phyloP scores from a whole-genome alignment of 257 asterid genomes.

The Solanum dulcamara region DNA sequence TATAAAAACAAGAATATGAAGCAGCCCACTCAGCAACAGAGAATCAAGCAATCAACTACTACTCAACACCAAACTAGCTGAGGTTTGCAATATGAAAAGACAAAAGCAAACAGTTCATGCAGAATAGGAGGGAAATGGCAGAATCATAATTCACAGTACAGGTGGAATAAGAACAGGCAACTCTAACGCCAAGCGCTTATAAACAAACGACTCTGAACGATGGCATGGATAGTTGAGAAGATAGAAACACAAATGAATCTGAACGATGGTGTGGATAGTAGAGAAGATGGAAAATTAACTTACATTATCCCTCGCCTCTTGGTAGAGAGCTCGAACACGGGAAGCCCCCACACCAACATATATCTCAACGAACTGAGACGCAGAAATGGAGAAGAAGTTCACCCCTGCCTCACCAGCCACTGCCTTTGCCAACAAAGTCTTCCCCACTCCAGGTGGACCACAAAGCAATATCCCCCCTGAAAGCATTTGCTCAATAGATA shows the following conservation, averaged over 20 bases:
- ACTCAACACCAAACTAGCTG: neutral
- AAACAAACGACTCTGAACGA: neutral
- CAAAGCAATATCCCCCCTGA: slow-evolving; percentile 97
- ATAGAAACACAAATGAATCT: neutral
- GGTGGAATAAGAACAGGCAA: neutral
- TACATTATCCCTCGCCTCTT: slow-evolving; percentile 95
- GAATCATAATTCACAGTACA: neutral
- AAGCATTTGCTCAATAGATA: slow-evolving; percentile 1
- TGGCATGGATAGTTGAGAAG: neutral
- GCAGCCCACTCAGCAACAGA: neutral
- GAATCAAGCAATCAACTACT: neutral
- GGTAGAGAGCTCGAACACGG: slow-evolving; percentile 93
- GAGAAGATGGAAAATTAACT: slow-evolving; percentile 8
- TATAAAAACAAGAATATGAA: neutral
- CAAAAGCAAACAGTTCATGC: neutral
- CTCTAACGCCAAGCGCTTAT: neutral
- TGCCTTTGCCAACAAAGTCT: slow-evolving; percentile 93
- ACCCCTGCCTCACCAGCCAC: slow-evolving; percentile 99
- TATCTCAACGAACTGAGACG: slow-evolving; percentile 95
- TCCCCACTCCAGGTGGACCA: slow-evolving; percentile 99
- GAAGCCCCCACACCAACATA: slow-evolving; percentile 99
- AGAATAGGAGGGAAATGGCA: neutral
- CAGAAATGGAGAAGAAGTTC: slow-evolving; percentile 96
- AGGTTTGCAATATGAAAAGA: neutral
- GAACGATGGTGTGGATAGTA: neutral